Conservation (phyloP, 495 filamentous ascomycete genomes). For the Venustampulla echinocandica region DNA sequence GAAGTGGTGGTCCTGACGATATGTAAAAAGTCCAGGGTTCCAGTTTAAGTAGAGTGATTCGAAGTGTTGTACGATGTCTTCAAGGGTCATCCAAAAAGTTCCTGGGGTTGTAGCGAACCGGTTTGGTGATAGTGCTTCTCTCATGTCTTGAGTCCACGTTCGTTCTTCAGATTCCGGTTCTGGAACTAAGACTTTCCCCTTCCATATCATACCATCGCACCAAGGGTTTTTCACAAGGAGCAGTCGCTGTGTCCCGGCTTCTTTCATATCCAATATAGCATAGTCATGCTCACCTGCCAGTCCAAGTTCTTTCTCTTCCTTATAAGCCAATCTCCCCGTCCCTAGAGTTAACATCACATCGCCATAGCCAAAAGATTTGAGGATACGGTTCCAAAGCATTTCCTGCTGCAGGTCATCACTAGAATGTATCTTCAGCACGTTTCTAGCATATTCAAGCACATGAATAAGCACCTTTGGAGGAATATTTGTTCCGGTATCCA, state of each 20-base stretch:
- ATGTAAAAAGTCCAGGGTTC: conserved; percentile 77
- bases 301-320: conserved; percentile 71
- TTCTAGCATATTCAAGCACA: background rate
- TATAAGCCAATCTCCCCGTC: conserved; percentile 66
- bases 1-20: conserved; percentile 85
- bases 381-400: conserved; percentile 70
- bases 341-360: conserved; percentile 86
- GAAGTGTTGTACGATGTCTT: conserved; percentile 80
- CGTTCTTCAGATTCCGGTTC: background rate
- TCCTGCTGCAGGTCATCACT: conserved; percentile 65
- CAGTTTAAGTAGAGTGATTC: conserved; percentile 95
- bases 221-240: conserved; percentile 94
- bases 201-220: conserved; percentile 72
- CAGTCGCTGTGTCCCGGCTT: conserved; percentile 49
- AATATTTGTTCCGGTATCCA: conserved; percentile 98
- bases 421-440: conserved; percentile 3
- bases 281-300: conserved; percentile 90
- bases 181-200: conserved; percentile 24
- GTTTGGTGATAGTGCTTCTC: conserved; percentile 10
- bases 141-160: conserved; percentile 12
- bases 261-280: conserved; percentile 74
- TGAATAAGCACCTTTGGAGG: conserved; percentile 51
- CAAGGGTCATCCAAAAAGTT: conserved; percentile 85
- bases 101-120: conserved; percentile 39
- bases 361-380: conserved; percentile 61